phyloP scores from a whole-genome alignment of 257 asterid genomes.

The Gentiana macrophylla region DNA sequence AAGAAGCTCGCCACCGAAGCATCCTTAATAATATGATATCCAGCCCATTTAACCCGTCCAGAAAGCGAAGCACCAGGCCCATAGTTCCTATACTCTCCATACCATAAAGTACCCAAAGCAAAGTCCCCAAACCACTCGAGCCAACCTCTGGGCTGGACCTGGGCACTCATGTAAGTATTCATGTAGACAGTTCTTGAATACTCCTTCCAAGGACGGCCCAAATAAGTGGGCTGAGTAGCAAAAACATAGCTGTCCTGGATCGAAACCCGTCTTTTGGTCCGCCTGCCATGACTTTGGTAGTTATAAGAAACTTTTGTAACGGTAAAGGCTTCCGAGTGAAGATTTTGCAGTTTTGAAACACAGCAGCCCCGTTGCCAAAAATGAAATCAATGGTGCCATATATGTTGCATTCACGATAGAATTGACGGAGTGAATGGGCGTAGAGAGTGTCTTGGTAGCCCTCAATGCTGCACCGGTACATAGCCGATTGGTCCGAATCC shows the following conservation, averaged over 20 bases:
- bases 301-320: too few species aligned
- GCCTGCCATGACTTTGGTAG: too few species aligned
- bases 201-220: slow-evolving; percentile 87
- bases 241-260: slow-evolving; percentile 62
- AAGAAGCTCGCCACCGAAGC: slow-evolving; percentile 58
- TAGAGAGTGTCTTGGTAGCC: slow-evolving; percentile 95
- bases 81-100: slow-evolving; percentile 84
- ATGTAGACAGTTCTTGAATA: slow-evolving; percentile 70
- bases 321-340: slow-evolving; percentile 68
- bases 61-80: slow-evolving; percentile 70
- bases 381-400: slow-evolving; percentile 96
- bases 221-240: slow-evolving; percentile 65
- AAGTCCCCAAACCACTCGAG: slow-evolving; percentile 80
- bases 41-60: slow-evolving; percentile 75
- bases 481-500: slow-evolving; percentile 91
- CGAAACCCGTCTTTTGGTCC: slow-evolving; percentile 76
- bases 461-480: slow-evolving; percentile 95
- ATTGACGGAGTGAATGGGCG: slow-evolving; percentile 92
- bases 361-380: slow-evolving; percentile 95
- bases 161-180: slow-evolving; percentile 68
- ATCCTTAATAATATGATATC: slow-evolving; percentile 57
- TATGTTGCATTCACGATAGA: slow-evolving; percentile 84
- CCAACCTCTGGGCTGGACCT: slow-evolving; percentile 97
- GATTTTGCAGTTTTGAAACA: slow-evolving; percentile 75
- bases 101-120: slow-evolving; percentile 70